Evolutionary conservation across 2,329 filamentous ascomycete species (phyloP).

Genomic region (Aspergillus oerlinghausenensis): DNA sequence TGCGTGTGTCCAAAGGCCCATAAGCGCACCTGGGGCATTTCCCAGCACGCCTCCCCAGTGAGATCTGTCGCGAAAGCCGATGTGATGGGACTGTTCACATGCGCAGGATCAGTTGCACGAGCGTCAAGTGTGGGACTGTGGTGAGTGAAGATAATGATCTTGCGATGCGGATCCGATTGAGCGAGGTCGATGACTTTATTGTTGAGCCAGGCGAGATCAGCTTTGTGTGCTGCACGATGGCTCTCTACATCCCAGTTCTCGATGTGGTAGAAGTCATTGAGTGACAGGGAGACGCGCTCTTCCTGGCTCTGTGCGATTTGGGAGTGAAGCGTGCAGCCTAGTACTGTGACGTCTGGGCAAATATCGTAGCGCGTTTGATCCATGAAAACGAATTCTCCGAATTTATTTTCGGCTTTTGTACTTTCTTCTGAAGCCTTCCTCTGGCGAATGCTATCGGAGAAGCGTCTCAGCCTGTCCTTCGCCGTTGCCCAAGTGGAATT

Average conservation of each 20-base stretch:
- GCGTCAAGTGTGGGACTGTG: slow-evolving; percentile 30
- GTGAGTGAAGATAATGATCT: slow-evolving; percentile 38
- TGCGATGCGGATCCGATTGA: slow-evolving; percentile 26
- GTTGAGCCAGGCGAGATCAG: slow-evolving; percentile 39
- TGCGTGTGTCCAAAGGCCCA: slow-evolving; percentile 51
- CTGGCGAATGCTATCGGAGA: slow-evolving; percentile 19
- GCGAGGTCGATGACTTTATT: slow-evolving; percentile 29
- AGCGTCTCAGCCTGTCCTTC: slow-evolving; percentile 18
- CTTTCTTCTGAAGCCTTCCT: slow-evolving; percentile 4
- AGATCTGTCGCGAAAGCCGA: slow-evolving; percentile 44
- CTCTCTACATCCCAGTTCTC: slow-evolving; percentile 30
- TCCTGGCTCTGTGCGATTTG: slow-evolving; percentile 36
- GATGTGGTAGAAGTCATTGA: slow-evolving; percentile 53
- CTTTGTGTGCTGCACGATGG: slow-evolving; percentile 28
- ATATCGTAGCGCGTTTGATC: slow-evolving; percentile 38
- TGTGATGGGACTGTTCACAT: slow-evolving; percentile 28
- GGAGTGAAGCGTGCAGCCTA: slow-evolving; percentile 52
- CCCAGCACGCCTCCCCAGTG: slow-evolving; percentile 36
- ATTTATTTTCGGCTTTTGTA: slow-evolving; percentile 1
- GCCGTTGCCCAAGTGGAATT: slow-evolving; percentile 25
- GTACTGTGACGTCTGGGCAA: slow-evolving; percentile 33
- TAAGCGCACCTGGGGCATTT: slow-evolving; percentile 31
- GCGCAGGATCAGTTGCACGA: slow-evolving; percentile 26
- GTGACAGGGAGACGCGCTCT: slow-evolving; percentile 37
- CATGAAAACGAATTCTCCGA: slow-evolving; percentile 40